Percentiles rank a stretch among this genome's conserved stretches.
These are phyloP conservation scores for Vigna unguiculata DNA, from an alignment of 306 rosid genomes.

Conservation along the genomic window DNA sequence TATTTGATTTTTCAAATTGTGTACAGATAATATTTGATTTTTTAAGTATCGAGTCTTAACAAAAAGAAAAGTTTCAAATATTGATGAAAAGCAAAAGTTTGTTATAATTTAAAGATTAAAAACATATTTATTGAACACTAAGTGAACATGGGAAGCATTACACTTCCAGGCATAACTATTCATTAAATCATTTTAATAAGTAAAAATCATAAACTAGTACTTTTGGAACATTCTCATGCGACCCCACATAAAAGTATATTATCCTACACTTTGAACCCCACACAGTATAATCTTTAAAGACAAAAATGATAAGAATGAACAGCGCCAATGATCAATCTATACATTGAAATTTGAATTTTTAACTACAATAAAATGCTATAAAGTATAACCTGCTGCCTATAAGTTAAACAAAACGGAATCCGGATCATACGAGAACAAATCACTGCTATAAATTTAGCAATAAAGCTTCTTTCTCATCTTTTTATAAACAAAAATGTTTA, in stretches of 20 bases:
- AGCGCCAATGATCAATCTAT: conserved; percentile 17
- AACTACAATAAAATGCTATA: neutral
- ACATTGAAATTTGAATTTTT: neutral
- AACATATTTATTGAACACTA: too few relatives aligned
- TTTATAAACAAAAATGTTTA: conserved; percentile 44
- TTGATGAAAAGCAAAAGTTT: too few relatives aligned
- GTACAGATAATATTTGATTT: too few relatives aligned
- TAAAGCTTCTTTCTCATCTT: conserved; percentile 46
- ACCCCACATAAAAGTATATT: conserved; percentile 10
- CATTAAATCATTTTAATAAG: neutral
- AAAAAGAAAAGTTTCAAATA: too few relatives aligned
- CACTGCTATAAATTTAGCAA: conserved; percentile 29
- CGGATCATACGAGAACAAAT: conserved; percentile 25
- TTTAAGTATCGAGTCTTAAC: too few relatives aligned
- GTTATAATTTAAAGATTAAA: too few relatives aligned
- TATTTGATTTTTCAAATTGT: too few relatives aligned
- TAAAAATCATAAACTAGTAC: neutral
- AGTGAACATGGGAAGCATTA: too few relatives aligned
- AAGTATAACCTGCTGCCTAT: neutral
- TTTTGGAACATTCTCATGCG: neutral
- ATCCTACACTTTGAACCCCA: conserved; percentile 20
- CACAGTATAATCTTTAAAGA: neutral
- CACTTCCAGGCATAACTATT: neutral
- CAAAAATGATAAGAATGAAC: conserved; percentile 29
- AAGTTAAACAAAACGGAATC: conserved; percentile 24